A percentile compares a stretch with the other conserved stretches of the same genome.
These are phyloP conservation scores for Herpotrichia juniperi DNA, from an alignment of 2,329 filamentous ascomycete species.

Conservation along the genomic window DNA sequence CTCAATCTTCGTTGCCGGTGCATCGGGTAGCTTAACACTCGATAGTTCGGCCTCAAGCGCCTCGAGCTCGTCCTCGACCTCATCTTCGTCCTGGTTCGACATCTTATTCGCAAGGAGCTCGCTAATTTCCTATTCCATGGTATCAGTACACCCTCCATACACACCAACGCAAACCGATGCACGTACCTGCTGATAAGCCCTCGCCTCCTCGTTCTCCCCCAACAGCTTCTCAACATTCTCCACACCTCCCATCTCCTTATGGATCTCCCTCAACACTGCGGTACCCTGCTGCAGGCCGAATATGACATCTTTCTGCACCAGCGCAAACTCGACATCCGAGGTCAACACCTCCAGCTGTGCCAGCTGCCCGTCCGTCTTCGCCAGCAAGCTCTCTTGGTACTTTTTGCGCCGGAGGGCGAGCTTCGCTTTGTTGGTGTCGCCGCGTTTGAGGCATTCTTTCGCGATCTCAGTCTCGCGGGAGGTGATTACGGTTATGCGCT, in stretches of 20 bases:
- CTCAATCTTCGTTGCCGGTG: constrained; percentile 41
- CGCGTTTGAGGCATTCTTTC: constrained; percentile 76
- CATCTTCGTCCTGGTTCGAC: constrained; percentile 94
- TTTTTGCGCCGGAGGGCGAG: constrained; percentile 93
- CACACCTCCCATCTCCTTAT: constrained; percentile 93
- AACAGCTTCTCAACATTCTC: constrained; percentile 94
- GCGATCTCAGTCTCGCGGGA: constrained; percentile 87
- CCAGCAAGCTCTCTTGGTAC: constrained; percentile 88
- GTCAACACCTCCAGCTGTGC: constrained; percentile 90
- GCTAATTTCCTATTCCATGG: constrained; percentile 74
- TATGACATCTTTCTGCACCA: constrained; percentile 95
- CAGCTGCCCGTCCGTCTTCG: constrained; percentile 91
- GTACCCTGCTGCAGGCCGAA: constrained; percentile 94
- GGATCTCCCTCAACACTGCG: constrained; percentile 85
- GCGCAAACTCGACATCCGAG: constrained; percentile 88
- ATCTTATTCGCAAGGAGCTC: constrained; percentile 88
- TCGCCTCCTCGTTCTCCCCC: constrained; percentile 88
- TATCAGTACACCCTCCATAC: neutral
- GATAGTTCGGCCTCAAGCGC: constrained; percentile 72
- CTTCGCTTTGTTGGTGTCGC: constrained; percentile 81
- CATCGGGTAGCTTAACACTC: constrained; percentile 48
- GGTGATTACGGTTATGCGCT: constrained; percentile 84
- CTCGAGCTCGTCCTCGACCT: constrained; percentile 94
- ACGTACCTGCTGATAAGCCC: constrained; percentile 84
- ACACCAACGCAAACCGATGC: neutral